Percentiles rank a stretch among this genome's conserved stretches.
phyloP scores from a whole-genome alignment of 768 basidiomycete genomes.

The Lactarius sp. region DNA sequence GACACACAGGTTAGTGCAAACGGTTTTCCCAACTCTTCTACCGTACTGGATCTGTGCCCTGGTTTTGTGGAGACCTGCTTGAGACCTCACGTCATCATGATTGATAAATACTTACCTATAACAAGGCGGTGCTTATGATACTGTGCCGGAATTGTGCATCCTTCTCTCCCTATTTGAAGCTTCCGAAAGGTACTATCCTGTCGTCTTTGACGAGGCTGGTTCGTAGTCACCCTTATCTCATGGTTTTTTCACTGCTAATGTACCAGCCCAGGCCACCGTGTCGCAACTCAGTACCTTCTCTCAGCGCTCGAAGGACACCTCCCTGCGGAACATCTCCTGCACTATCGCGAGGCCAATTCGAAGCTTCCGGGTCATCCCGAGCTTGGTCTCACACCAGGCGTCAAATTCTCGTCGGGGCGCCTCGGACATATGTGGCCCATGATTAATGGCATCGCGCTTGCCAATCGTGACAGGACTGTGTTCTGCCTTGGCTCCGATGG shows the following conservation, averaged over 20 bases:
- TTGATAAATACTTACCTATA: not conserved
- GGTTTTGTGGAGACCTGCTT: not conserved
- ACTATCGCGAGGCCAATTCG: conserved; percentile 82
- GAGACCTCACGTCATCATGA: not conserved
- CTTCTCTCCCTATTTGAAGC: conserved; percentile 67
- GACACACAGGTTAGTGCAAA: conserved; percentile 60
- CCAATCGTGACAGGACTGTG: conserved; percentile 68
- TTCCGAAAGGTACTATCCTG: conserved; percentile 57
- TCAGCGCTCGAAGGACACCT: conserved; percentile 70
- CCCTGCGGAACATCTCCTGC: conserved; percentile 70
- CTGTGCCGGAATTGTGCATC: conserved; percentile 81
- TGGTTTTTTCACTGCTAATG: conserved; percentile 9
- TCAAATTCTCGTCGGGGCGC: conserved; percentile 92
- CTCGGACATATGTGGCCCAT: conserved; percentile 89
- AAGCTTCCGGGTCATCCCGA: conserved; percentile 89
- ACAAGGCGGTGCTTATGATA: conserved; percentile 47
- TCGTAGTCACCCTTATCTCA: conserved; percentile 27
- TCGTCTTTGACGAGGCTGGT: conserved; percentile 83
- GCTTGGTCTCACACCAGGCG: conserved; percentile 83
- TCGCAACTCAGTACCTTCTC: conserved; percentile 85
- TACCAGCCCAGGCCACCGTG: conserved; percentile 63
- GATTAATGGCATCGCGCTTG: conserved; percentile 81
- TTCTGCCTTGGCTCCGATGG: conserved; percentile 88
- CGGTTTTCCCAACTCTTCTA: not conserved
- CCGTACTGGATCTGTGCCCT: not conserved